These are phyloP conservation scores for Spizellomyces punctatus DNA, from an alignment of 192 early-diverging fungal genomes.

Conservation along the genomic window DNA sequence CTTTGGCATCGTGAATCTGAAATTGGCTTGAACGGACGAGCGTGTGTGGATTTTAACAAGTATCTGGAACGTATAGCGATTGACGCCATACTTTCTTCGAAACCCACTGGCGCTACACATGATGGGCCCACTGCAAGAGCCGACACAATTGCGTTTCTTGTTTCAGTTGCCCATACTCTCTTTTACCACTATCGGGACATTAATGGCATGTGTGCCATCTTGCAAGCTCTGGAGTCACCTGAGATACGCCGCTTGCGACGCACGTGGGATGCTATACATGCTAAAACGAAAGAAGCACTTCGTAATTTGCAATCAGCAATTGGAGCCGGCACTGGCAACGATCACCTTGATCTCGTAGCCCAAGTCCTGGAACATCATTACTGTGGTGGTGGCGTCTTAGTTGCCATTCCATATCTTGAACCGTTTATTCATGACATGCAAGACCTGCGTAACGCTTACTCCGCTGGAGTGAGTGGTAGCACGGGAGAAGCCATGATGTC, in stretches of 20 bases:
- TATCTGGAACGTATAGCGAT: neutral
- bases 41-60: neutral
- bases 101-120: too few relatives aligned
- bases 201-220: neutral
- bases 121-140: neutral
- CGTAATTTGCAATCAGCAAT: neutral
- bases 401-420: neutral
- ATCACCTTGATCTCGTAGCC: neutral
- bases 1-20: too few relatives aligned
- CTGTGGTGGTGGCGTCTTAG: neutral
- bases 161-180: neutral
- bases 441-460: neutral
- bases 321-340: neutral
- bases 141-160: neutral
- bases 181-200: slow-evolving; percentile 5
- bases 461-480: neutral
- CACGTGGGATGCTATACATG: neutral
- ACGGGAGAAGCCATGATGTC: neutral
- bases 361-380: neutral
- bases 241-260: neutral
- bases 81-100: neutral
- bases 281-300: neutral
- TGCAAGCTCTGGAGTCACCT: slow-evolving; percentile 1
- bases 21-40: neutral
- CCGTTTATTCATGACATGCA: neutral